Base-by-base conservation (phyloP, 225 moss, liverwort and hornwort genomes). In the Ulota crispa region DNA sequence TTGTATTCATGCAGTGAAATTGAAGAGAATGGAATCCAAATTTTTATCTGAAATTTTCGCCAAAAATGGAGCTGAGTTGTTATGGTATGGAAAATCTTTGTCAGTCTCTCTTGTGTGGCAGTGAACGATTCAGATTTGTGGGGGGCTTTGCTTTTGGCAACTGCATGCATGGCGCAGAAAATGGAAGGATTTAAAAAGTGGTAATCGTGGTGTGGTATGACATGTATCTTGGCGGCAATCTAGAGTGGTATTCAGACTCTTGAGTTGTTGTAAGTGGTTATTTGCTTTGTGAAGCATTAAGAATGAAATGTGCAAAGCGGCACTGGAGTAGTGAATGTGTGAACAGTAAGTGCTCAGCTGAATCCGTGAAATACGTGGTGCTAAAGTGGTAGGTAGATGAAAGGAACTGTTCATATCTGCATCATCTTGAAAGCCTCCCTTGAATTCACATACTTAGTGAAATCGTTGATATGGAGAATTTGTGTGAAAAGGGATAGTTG, bases 101-200 rank as follows among this genome's bases (percentile, higher is more conserved):
- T 18, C 50, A 1, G 47, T 16, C 18, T 18, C 5, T 50, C 18
- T 45, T 12, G 0, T 3, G 1, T 50, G 18, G 1, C 0, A 14
- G 2, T 63, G 54, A 30, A 1, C 30, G 75, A 61, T 61, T 42
- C 62, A 30, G 31, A n/a, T 15, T 16, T 15, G 0, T 18, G 0
- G 0, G 50, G 26, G 1, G 0, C 66, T 27, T 28, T 50, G 3
- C 8, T 7, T 11, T 12, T 27, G 16, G 3, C 32, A 32, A 37
- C 0, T 34, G 6, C n/a, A 21, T 5, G 30, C 9, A n/a, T 21
- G 1, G 50, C 0, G 31, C 21, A 4, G 50, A 50, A 1, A 50
- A 6, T 18, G 0, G 4, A 62, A 20, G 6, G 0, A 4, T 0
- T 43, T 28, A 1, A 0, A 15, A 1, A 6, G n/a, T 0, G 8